These are phyloP conservation scores for Rhodotorula diobovata DNA, from an alignment of 768 basidiomycete genomes.

Conservation along the genomic window DNA sequence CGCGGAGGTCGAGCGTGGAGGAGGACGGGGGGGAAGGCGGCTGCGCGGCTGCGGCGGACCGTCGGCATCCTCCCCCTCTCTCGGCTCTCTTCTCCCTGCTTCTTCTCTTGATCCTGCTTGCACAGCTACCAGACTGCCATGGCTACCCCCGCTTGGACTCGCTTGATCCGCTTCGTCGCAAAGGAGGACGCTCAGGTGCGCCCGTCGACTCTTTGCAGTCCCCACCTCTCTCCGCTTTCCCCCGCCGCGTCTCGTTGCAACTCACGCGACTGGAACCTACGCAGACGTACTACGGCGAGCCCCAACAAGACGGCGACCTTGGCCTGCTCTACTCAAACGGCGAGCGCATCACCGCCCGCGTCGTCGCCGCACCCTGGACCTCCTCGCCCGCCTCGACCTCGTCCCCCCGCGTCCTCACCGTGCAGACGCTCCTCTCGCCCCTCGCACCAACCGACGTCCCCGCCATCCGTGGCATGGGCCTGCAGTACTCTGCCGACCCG, in stretches of 20 bases:
- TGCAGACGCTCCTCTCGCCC: conserved; percentile 22
- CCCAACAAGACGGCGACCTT: conserved; percentile 15
- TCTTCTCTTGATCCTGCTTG: neutral
- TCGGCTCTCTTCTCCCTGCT: neutral
- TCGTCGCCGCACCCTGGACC: neutral
- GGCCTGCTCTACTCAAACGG: conserved; percentile 2
- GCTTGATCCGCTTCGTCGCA: conserved; percentile 34
- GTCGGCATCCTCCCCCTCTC: neutral
- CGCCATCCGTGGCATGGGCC: conserved; percentile 30
- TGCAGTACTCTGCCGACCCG: conserved; percentile 20
- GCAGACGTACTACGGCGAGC: conserved; percentile 32
- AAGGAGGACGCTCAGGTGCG: conserved; percentile 30
- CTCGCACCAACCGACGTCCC: conserved; percentile 7
- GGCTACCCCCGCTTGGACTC: neutral
- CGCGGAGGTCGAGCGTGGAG: too few relatives aligned
- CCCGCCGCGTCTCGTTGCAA: neutral
- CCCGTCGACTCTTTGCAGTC: too few relatives aligned
- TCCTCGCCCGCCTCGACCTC: neutral
- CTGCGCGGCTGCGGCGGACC: too few relatives aligned
- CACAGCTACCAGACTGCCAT: too few relatives aligned
- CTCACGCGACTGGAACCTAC: neutral
- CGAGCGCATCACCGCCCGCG: conserved; percentile 10
- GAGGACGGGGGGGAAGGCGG: neutral
- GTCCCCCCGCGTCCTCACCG: conserved; percentile 7
- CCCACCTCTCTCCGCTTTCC: neutral